A percentile compares a stretch with the other conserved stretches of the same genome.
These are phyloP conservation scores for Calonectria ilicicola DNA, from an alignment of 2,329 filamentous ascomycete species.

Conservation along the genomic window DNA sequence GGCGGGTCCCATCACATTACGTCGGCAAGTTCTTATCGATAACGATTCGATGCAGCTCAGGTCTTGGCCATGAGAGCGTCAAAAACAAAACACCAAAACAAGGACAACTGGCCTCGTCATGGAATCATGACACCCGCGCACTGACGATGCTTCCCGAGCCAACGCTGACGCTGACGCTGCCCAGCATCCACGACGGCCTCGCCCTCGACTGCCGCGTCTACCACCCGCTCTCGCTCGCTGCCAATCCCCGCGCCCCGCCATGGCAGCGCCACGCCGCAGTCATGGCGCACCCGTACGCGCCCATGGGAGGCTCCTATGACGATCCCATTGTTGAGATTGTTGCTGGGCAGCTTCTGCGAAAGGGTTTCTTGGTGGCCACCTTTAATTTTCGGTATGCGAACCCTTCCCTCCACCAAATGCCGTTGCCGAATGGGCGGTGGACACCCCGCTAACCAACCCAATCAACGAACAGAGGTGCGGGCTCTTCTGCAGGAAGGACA, in stretches of 20 bases:
- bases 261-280: constrained; percentile 69
- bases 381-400: constrained; percentile 87
- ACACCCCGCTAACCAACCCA: neutral
- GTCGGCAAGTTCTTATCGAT: constrained; percentile 2
- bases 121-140: constrained; percentile 36
- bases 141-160: constrained; percentile 69
- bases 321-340: constrained; percentile 81
- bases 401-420: neutral
- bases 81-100: neutral
- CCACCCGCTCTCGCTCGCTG: constrained; percentile 67
- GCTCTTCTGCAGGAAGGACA: constrained; percentile 79
- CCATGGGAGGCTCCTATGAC: constrained; percentile 86
- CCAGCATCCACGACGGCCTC: constrained; percentile 84
- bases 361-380: constrained; percentile 82
- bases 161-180: constrained; percentile 78
- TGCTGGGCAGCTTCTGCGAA: constrained; percentile 72
- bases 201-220: constrained; percentile 86
- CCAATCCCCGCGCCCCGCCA: constrained; percentile 44
- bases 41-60: neutral
- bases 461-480: constrained; percentile 74
- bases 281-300: constrained; percentile 91
- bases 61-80: neutral
- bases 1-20: neutral
- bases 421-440: neutral
- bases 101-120: neutral